Conservation (phyloP, 495 filamentous ascomycete genomes). For the Aspergillus haitiensis region DNA sequence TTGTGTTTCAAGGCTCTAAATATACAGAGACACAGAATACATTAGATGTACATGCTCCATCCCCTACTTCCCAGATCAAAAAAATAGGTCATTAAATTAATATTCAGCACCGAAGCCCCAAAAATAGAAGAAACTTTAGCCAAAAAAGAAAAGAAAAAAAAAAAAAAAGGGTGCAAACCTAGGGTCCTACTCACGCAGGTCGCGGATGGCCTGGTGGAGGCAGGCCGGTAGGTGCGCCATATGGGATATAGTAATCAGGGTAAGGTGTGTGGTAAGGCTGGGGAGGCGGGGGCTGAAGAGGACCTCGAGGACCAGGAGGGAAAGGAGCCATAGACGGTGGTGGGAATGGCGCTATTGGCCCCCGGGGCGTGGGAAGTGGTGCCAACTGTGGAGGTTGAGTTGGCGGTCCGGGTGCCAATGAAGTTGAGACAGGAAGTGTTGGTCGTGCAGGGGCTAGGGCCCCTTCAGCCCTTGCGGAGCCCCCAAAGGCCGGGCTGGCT, state of each 20-base stretch:
- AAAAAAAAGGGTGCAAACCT: background rate
- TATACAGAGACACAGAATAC: slow-evolving; percentile 22
- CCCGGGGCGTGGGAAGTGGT: slow-evolving; percentile 21
- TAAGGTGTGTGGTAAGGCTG: slow-evolving; percentile 31
- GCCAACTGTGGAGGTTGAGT: slow-evolving; percentile 23
- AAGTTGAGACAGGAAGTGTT: slow-evolving; percentile 19
- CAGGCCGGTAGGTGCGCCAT: slow-evolving; percentile 17
- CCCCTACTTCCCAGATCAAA: background rate
- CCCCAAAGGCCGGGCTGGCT: slow-evolving; percentile 17
- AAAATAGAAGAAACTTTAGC: slow-evolving; percentile 5
- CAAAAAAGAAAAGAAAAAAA: slow-evolving; percentile 4
- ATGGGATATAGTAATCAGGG: slow-evolving; percentile 27
- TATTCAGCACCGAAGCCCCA: background rate
- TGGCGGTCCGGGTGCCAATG: slow-evolving; percentile 27
- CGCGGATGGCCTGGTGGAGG: slow-evolving; percentile 26
- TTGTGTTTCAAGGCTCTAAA: background rate
- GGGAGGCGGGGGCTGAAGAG: slow-evolving; percentile 25
- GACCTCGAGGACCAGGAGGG: slow-evolving; percentile 21
- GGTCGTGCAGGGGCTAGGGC: slow-evolving; percentile 25
- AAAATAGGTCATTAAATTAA: background rate
- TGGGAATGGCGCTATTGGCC: slow-evolving; percentile 23
- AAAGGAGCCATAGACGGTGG: slow-evolving; percentile 22
- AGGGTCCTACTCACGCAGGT: slow-evolving; percentile 15
- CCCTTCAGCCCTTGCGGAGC: slow-evolving; percentile 12
- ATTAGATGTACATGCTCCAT: slow-evolving; percentile 24